phyloP scores from a whole-genome alignment of 2,329 filamentous ascomycete species.

The Hymenoscyphus infarciens region DNA sequence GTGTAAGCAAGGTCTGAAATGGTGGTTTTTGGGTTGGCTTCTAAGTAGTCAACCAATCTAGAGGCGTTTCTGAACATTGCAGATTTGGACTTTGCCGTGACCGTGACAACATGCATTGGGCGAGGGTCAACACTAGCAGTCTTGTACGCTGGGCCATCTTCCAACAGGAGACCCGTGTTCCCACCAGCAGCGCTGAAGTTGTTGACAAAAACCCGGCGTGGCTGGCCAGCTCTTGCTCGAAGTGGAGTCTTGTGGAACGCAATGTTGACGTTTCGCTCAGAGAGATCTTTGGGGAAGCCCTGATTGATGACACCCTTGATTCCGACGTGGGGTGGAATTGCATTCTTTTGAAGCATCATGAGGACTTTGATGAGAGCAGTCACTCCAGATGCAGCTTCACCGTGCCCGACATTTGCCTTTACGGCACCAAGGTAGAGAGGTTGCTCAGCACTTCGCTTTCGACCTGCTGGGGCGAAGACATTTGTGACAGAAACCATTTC shows the following conservation, averaged over 20 bases:
- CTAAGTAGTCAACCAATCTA: slow-evolving; percentile 26
- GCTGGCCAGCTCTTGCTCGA: slow-evolving; percentile 25
- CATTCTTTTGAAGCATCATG: slow-evolving; percentile 33
- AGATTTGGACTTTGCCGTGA: slow-evolving; percentile 45
- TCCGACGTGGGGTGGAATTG: slow-evolving; percentile 33
- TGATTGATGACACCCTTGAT: slow-evolving; percentile 37
- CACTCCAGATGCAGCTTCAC: slow-evolving; percentile 36
- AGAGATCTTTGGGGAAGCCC: slow-evolving; percentile 36
- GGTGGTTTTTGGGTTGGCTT: slow-evolving; percentile 24
- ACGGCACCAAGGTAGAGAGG: slow-evolving; percentile 48
- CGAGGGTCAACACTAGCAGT: slow-evolving; percentile 40
- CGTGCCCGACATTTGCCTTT: slow-evolving; percentile 38
- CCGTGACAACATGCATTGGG: slow-evolving; percentile 41
- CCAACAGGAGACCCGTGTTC: slow-evolving; percentile 33
- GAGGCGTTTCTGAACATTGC: slow-evolving; percentile 29
- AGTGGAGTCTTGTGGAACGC: slow-evolving; percentile 36
- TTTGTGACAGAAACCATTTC: slow-evolving; percentile 77
- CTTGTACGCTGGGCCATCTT: slow-evolving; percentile 36
- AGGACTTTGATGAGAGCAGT: slow-evolving; percentile 36
- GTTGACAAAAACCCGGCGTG: slow-evolving; percentile 39
- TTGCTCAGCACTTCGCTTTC: slow-evolving; percentile 42
- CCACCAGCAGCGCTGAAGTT: slow-evolving; percentile 45
- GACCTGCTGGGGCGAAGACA: slow-evolving; percentile 54
- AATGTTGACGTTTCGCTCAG: slow-evolving; percentile 36
- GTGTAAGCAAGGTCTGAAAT: slow-evolving; percentile 34